Conservation (phyloP, 179 eudicot genomes). For the Sideroxylon spinosum region DNA sequence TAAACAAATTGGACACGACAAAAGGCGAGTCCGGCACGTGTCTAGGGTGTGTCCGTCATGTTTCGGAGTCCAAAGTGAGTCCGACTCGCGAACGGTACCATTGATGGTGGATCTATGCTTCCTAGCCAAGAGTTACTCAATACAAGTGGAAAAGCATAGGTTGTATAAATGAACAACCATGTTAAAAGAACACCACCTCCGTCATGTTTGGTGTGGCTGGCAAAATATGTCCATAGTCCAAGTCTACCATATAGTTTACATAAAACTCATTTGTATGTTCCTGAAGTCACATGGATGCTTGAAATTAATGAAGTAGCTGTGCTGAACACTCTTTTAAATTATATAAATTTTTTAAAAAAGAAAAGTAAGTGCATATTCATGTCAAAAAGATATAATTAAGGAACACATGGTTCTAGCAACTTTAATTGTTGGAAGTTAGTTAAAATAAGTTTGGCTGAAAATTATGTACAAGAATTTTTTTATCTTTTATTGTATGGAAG, state of each 20-base stretch:
- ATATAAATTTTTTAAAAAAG: background rate
- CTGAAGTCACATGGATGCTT: slow-evolving; percentile 5
- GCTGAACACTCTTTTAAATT: background rate
- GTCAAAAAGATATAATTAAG: background rate
- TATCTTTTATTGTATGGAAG: background rate
- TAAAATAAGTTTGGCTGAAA: background rate
- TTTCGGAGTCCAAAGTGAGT: too few relatives aligned
- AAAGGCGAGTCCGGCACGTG: too few relatives aligned
- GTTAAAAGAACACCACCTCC: background rate
- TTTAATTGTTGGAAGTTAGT: background rate
- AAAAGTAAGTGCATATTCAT: background rate
- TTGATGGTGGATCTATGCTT: too few relatives aligned
- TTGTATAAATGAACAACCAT: background rate
- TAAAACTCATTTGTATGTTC: background rate
- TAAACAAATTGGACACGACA: too few relatives aligned
- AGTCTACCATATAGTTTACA: background rate
- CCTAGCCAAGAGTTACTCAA: background rate
- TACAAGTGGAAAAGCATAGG: background rate
- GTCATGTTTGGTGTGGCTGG: background rate
- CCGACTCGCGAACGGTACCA: too few relatives aligned
- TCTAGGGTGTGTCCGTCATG: too few relatives aligned
- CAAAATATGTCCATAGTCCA: background rate
- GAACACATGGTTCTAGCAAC: background rate
- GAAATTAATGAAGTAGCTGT: background rate
- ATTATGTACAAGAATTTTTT: background rate